A percentile compares a stretch with the other conserved stretches of the same genome.
phyloP scores from a whole-genome alignment of 2,329 filamentous ascomycete genomes.

The Juglanconis juglandina region DNA sequence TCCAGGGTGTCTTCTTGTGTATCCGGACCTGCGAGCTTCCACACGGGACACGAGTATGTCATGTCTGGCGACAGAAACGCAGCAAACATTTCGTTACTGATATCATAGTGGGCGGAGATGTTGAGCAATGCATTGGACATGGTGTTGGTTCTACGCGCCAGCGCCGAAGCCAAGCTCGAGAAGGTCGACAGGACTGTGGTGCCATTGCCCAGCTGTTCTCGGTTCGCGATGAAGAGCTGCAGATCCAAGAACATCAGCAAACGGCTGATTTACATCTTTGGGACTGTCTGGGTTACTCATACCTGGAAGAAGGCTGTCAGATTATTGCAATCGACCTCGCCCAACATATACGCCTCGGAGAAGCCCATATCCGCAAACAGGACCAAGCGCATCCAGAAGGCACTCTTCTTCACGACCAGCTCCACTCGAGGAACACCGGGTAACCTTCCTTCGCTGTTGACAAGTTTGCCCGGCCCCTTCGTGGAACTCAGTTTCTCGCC shows the following conservation, averaged over 20 bases:
- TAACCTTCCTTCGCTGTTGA: slow-evolving; percentile 35
- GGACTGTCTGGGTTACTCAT: slow-evolving; percentile 13
- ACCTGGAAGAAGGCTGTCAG: slow-evolving; percentile 67
- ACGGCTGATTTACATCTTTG: background rate
- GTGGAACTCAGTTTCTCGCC: slow-evolving; percentile 40
- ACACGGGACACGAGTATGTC: slow-evolving; percentile 72
- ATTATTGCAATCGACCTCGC: slow-evolving; percentile 64
- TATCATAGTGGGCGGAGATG: slow-evolving; percentile 71
- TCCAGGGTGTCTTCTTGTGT: slow-evolving; percentile 56
- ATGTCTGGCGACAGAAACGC: slow-evolving; percentile 72
- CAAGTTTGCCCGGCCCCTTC: slow-evolving; percentile 30
- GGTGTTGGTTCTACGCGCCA: slow-evolving; percentile 57
- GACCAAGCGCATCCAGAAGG: slow-evolving; percentile 67
- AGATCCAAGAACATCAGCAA: background rate
- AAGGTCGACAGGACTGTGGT: slow-evolving; percentile 60
- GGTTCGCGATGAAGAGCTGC: slow-evolving; percentile 68
- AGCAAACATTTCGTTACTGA: slow-evolving; percentile 73
- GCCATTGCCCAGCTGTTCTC: slow-evolving; percentile 61
- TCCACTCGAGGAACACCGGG: slow-evolving; percentile 44
- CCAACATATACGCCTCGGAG: slow-evolving; percentile 70
- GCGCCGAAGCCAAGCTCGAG: slow-evolving; percentile 52
- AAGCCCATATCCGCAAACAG: slow-evolving; percentile 75
- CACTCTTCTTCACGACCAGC: slow-evolving; percentile 59
- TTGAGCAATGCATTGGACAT: slow-evolving; percentile 60
- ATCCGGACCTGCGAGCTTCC: slow-evolving; percentile 43